phyloP scores from a whole-genome alignment of 805 yeast species.

The Saturnispora sekii region DNA sequence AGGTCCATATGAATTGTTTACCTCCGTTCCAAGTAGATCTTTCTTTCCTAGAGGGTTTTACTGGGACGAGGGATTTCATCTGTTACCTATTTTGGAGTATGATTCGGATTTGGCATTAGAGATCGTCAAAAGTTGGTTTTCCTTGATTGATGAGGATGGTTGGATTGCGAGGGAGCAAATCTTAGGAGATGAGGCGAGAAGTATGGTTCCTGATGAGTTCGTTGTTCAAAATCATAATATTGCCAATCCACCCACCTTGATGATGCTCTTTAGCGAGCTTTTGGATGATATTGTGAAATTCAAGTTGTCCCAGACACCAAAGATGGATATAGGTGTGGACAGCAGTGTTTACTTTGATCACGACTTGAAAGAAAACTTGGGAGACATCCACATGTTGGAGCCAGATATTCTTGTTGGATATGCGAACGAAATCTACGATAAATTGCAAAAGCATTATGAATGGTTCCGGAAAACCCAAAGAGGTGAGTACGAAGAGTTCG shows the following conservation, averaged over 20 bases:
- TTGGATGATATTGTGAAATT: conserved; percentile 27
- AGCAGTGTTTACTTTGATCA: conserved; percentile 13
- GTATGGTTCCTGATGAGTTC: conserved; percentile 77
- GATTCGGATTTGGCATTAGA: conserved; percentile 78
- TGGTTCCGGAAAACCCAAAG: conserved; percentile 78
- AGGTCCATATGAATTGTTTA: conserved; percentile 69
- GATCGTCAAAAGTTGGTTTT: conserved; percentile 80
- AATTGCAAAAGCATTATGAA: conserved; percentile 63
- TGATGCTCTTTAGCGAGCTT: conserved; percentile 58
- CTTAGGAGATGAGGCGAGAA: conserved; percentile 82
- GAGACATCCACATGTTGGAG: conserved; percentile 43
- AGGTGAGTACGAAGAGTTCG: conserved; percentile 68
- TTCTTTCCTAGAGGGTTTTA: conserved; percentile 95
- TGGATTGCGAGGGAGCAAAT: conserved; percentile 97
- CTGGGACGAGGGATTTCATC: conserved; percentile 98
- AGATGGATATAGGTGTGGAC: conserved; percentile 16
- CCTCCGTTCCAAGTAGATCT: conserved; percentile 85
- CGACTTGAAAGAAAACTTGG: conserved; percentile 28
- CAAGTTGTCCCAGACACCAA: conserved; percentile 16
- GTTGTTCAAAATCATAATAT: conserved; percentile 78
- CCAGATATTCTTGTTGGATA: conserved; percentile 52
- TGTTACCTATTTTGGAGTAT: conserved; percentile 70
- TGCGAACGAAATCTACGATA: conserved; percentile 63
- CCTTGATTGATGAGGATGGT: conserved; percentile 77
- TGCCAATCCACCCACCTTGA: conserved; percentile 93